These are phyloP conservation scores for Knufia fluminis DNA, from an alignment of 2,329 filamentous ascomycete genomes.

Conservation along the genomic window DNA sequence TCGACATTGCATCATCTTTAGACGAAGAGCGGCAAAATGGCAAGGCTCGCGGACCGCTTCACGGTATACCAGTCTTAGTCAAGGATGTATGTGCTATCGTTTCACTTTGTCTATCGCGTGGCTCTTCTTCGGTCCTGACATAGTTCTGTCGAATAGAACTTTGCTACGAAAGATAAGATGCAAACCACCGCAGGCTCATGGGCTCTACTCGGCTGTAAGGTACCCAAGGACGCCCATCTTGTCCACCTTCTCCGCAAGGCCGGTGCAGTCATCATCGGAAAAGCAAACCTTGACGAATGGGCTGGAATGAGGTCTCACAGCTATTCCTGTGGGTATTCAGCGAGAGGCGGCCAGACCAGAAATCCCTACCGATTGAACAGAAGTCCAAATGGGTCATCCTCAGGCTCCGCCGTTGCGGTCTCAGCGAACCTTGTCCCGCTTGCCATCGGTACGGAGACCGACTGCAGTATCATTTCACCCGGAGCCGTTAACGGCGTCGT, in stretches of 20 bases:
- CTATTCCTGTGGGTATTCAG: constrained; percentile 60
- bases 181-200: constrained; percentile 27
- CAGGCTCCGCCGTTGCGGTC: constrained; percentile 28
- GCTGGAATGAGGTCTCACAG: constrained; percentile 60
- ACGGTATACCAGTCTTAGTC: constrained; percentile 29
- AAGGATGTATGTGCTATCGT: constrained; percentile 31
- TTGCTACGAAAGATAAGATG: constrained; percentile 59
- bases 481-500: constrained; percentile 28
- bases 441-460: constrained; percentile 29
- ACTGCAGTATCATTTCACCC: constrained; percentile 27
- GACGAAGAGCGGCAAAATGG: constrained; percentile 24
- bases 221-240: constrained; percentile 23
- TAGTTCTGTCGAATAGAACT: constrained; percentile 36
- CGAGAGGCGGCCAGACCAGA: constrained; percentile 53
- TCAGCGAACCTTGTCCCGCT: constrained; percentile 28
- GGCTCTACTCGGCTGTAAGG: constrained; percentile 20
- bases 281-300: constrained; percentile 46
- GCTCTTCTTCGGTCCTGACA: constrained; percentile 25
- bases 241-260: constrained; percentile 24
- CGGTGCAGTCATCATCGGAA: constrained; percentile 28
- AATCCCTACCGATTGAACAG: constrained; percentile 60
- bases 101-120: constrained; percentile 8
- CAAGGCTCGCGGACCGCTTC: constrained; percentile 25
- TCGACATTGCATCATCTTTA: constrained; percentile 19
- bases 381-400: constrained; percentile 45